Percentiles rank a stretch among this genome's conserved stretches.
Evolutionary conservation across 139 green algal genomes (phyloP).

Genomic region (Nannochloris sp.): DNA sequence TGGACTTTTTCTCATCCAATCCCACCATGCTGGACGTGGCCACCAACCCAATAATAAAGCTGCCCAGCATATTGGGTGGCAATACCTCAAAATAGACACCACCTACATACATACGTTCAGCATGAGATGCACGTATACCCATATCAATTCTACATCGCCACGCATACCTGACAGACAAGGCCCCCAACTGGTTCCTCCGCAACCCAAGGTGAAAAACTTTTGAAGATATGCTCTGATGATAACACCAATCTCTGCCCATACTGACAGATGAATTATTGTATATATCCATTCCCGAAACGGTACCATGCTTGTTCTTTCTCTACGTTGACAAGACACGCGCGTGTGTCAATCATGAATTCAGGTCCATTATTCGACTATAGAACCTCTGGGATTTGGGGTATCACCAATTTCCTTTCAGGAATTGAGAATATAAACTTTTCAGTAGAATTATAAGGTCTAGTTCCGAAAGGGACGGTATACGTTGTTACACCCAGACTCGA

Average conservation of each 20-base stretch:
- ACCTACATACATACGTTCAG: not conserved
- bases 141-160: not conserved
- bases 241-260: conserved; percentile 43
- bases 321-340: too few relatives aligned
- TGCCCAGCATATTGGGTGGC: conserved; percentile 61
- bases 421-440: too few relatives aligned
- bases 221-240: conserved; percentile 33
- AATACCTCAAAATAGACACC: conserved; percentile 65
- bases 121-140: too few relatives aligned
- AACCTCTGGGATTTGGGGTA: too few relatives aligned
- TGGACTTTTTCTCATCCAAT: conserved; percentile 18
- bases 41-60: conserved; percentile 63
- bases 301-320: not conserved
- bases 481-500: too few relatives aligned
- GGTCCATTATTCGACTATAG: too few relatives aligned
- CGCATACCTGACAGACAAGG: conserved; percentile 31
- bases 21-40: conserved; percentile 26
- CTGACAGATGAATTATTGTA: conserved; percentile 29
- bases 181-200: conserved; percentile 27
- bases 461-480: too few relatives aligned
- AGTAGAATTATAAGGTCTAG: too few relatives aligned
- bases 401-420: too few relatives aligned
- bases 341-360: too few relatives aligned
- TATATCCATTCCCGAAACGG: conserved; percentile 1
- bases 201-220: conserved; percentile 38